Evolutionary conservation across 148 eudicot species (phyloP).

Genomic region (Camellia sinensis): DNA sequence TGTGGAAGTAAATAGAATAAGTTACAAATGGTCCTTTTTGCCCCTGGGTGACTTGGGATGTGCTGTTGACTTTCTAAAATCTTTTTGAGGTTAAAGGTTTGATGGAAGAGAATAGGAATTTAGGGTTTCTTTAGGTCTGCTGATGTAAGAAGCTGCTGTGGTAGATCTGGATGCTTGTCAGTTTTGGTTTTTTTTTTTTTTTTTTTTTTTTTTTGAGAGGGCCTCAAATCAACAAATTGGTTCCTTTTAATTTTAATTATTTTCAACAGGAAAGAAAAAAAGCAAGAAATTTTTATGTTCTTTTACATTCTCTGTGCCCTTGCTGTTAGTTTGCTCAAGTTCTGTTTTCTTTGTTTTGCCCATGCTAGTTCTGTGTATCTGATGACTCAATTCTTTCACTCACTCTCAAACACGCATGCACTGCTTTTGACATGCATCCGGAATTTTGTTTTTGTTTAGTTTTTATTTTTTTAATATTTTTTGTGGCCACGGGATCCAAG

Average conservation of each 20-base stretch:
- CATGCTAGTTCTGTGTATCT: too few relatives aligned
- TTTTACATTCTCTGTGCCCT: neutral
- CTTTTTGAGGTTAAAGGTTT: neutral
- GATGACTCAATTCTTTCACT: too few relatives aligned
- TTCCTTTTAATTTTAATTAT: too few relatives aligned
- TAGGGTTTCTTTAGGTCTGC: slow-evolving; percentile 1
- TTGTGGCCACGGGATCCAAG: too few relatives aligned
- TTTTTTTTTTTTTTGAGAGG: neutral
- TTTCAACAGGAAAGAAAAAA: neutral
- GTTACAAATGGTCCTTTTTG: slow-evolving; percentile 13
- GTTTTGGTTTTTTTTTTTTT: slow-evolving; percentile 11
- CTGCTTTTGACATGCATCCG: too few relatives aligned
- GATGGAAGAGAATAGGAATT: slow-evolving; percentile 16
- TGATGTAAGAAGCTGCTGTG: neutral
- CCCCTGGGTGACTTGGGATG: neutral
- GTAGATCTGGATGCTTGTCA: slow-evolving; percentile 24
- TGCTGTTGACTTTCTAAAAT: neutral
- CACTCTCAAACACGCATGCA: too few relatives aligned
- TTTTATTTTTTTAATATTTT: too few relatives aligned
- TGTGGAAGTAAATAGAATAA: slow-evolving; percentile 28
- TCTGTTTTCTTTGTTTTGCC: too few relatives aligned
- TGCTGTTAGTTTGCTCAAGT: neutral
- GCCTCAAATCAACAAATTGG: neutral
- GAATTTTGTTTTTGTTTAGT: too few relatives aligned
- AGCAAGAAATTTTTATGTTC: neutral